phyloP scores from a whole-genome alignment of 768 basidiomycete species.

The Rickenella mellea region DNA sequence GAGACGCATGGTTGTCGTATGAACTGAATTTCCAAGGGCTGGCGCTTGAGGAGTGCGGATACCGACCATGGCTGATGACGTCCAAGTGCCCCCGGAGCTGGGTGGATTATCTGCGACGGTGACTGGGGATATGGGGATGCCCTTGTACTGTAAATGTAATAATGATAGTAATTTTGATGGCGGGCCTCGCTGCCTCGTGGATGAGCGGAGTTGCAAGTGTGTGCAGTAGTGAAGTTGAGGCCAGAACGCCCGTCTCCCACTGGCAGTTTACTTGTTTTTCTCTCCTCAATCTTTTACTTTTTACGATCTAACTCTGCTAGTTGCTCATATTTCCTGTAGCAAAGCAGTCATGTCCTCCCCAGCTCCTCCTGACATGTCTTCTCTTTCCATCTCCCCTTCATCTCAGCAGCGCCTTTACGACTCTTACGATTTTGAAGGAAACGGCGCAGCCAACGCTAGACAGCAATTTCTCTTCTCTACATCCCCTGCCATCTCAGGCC shows the following conservation, averaged over 20 bases:
- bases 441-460: slow-evolving; percentile 36
- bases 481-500: slow-evolving; percentile 47
- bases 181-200: too few species aligned
- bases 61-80: slow-evolving; percentile 4
- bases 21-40: slow-evolving; percentile 4
- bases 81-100: background rate
- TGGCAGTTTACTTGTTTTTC: too few species aligned
- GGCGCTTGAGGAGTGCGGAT: slow-evolving; percentile 3
- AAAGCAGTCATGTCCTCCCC: slow-evolving; percentile 85
- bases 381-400: slow-evolving; percentile 59
- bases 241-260: too few species aligned
- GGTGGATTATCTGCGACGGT: slow-evolving; percentile 1
- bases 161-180: too few species aligned
- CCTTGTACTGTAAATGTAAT: background rate
- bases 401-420: slow-evolving; percentile 71
- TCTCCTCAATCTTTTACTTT: slow-evolving; percentile 19
- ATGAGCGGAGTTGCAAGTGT: too few species aligned
- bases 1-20: slow-evolving; percentile 4
- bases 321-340: too few species aligned
- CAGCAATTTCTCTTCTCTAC: slow-evolving; percentile 66
- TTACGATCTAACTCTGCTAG: slow-evolving; percentile 16
- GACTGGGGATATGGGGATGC: slow-evolving; percentile 9
- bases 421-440: slow-evolving; percentile 74
- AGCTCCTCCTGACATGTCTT: slow-evolving; percentile 61
- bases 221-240: too few species aligned